Evolutionary conservation across 306 rosid genomes (phyloP), one percentile per base, ranked within the genome.

Genomic region (Carpinus viminea): DNA sequence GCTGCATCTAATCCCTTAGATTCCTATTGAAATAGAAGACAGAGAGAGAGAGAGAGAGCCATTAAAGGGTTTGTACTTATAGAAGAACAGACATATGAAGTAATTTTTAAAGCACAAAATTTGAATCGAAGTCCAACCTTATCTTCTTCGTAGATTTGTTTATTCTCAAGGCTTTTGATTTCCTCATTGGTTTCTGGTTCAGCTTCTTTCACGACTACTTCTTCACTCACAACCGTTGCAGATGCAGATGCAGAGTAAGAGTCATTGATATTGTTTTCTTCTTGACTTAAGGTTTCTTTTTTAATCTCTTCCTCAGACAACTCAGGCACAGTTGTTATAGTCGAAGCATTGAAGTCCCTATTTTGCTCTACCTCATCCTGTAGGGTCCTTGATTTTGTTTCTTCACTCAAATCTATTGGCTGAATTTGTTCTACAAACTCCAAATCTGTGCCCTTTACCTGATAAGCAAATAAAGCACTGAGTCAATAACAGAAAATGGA

Each of bases 371-470:
- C 38, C 21, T 41, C 48, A n/a, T 65, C 80, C 34, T 80, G 79
- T 26, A 62, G 59, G 31, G 28, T 79, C 21, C 68, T 72, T 13
- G 74, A 60, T 50, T 75, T 34, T 59, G 51, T 54, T 74, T 69
- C 74, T 68, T 52, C 73, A 8, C 43, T 73, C 45, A 48, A 57
- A 48, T 74, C 31, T 36, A 75, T 36, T 70, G 12, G 73, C 77
- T 65, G 70, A 61, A 12, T 75, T 54, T 76, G 76, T 60, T 80
- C 77, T 46, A 79, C 45, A 59, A 73, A 70, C 47, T 76, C 85
- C 61, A 31, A 53, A 57, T 59, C n/a, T 41, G 34, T 18, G 66
- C 34, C 69, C 28, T 52, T 53, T 21, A 70, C 73, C 91, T 88
- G 77, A 45, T 73, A 2, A 48, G 31, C 13, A 43, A 38, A 11